Evolutionary conservation across 345 rosid species (phyloP), one percentile per base, ranked within the genome.

Genomic region (Carallia brachiata): DNA sequence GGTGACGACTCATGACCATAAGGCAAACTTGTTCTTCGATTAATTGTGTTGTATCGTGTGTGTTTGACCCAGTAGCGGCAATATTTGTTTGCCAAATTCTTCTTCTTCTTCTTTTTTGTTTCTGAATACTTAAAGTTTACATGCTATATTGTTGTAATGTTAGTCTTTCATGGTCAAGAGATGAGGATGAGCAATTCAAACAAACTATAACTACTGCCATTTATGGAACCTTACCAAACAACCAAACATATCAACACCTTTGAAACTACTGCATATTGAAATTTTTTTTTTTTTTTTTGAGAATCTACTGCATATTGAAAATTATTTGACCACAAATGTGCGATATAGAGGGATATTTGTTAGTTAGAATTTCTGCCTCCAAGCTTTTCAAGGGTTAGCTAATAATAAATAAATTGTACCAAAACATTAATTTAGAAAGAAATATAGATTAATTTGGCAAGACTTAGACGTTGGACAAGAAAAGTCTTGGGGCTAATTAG

Each of bases 151-250:
- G 50, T 5, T 44, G 12, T 44, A 55, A 19, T 27, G 13, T 40
- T 39, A 6, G 7, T 62, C 6, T 40, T 18, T 62, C 13, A 52
- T 61, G 66, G 70, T 79, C 77, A 65, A 74, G 27, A 50, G 32
- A 70, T 71, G 31, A 61, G 65, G 83, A 67, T 54, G 82, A 58
- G 44, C 48, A 70, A 73, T 74, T 66, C 77, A 71, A 78, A 64
- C 73, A 52, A 70, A 63, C 52, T 16, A 76, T 82, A 81, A 78
- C 80, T n/a, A 78, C 80, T n/a, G 72, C 62, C 75, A 61, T 53
- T 2, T 39, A 27, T 74, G 83, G 68, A 66, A 65, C 56, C 71
- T 81, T 63, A 79, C 84, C 83, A 62, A 83, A 78, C 73, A 63
- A n/a, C 19, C 31, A n/a, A 52, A 18, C n/a, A n/a, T 17, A 1